phyloP scores from a whole-genome alignment of 345 rosid genomes.

The Aegle marmelos region DNA sequence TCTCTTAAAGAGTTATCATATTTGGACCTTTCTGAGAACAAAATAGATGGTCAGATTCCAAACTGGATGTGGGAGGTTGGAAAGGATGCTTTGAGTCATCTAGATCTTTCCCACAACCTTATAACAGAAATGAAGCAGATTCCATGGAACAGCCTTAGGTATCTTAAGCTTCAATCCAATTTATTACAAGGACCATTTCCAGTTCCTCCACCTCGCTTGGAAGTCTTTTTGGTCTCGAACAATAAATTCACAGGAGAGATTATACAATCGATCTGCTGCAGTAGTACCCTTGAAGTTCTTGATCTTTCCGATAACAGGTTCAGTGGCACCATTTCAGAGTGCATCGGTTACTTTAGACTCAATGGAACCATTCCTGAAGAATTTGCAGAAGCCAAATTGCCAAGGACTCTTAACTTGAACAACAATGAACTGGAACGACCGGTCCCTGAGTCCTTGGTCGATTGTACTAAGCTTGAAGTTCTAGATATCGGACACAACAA shows the following conservation, averaged over 20 bases:
- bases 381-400: neutral
- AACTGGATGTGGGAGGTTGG: neutral
- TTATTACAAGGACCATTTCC: conserved; percentile 3
- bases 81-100: neutral
- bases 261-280: neutral
- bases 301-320: conserved; percentile 5
- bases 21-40: conserved; percentile 11
- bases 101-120: conserved; percentile 16
- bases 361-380: neutral
- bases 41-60: conserved; percentile 15
- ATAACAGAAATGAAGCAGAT: neutral
- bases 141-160: neutral
- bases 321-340: neutral
- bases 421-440: conserved; percentile 3
- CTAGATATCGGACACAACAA: neutral
- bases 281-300: neutral
- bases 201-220: neutral
- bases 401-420: neutral
- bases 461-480: neutral
- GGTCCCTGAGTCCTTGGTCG: neutral
- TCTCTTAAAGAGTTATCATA: neutral
- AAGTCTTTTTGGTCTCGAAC: neutral
- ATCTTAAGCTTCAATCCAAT: conserved; percentile 11
- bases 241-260: conserved; percentile 4
- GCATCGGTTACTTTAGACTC: neutral